Evolutionary conservation across 805 yeast species (phyloP), one percentile per base, ranked within the genome.

Genomic region (Kockiozyma suomiensis): DNA sequence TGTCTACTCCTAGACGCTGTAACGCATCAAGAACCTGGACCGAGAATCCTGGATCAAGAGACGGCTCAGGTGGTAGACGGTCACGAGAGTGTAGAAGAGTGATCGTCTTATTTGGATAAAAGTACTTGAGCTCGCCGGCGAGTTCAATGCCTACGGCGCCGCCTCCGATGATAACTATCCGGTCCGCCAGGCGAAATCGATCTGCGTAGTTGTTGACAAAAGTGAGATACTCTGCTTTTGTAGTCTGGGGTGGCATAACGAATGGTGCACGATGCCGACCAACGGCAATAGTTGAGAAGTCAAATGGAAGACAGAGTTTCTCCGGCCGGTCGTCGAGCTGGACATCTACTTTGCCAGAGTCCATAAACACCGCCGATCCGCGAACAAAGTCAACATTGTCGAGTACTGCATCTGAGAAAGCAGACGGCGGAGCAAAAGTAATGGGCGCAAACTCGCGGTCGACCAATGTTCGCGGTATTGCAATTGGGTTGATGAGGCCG

Each of bases 111-210:
- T 13, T 13, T 1, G 77, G 76, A 61, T 71, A 78, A 17, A 67
- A 66, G 49, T 68, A 72, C 54, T 73, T 79, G 50, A 81, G 70
- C 58, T 81, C 84, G 33, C 79, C 82, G 1, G 82, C 80, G 28
- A 78, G 70, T 66, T 81, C 85, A 48, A 81, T 76, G 0, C 84
- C 85, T 21, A 80, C 70, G 0, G 84, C 82, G 21, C 85, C 85
- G 17, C 79, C 84, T 4, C 85, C 85, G 56, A 81, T 76, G 13
- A 78, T 71, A 3, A 80, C 76, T 15, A 82, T 74, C 5, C 68
- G 71, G 5, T 77, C 68, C 13, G 79, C 74, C 1, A 58, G 41
- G 12, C 67, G 70, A 49, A 82, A 74, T 15, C 70, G 69, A 0
- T 65, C 62, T 19, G 51, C 57, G 37, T 48, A 38, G 48, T 25